phyloP scores from a whole-genome alignment of 2,329 filamentous ascomycete species.

The Hirsutella thompsonii region DNA sequence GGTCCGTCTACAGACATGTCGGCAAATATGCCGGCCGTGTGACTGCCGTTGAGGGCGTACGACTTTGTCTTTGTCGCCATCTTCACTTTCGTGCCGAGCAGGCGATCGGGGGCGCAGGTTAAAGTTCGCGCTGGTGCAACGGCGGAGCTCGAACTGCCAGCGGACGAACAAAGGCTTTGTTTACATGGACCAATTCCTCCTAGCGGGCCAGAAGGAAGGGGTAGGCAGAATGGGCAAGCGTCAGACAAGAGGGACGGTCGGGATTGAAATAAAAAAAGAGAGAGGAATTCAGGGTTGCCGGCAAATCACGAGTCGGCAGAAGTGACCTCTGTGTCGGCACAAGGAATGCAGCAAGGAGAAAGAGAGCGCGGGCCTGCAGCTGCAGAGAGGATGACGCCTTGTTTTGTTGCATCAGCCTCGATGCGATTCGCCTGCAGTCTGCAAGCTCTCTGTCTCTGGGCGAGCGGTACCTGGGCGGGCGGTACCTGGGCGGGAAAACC shows the following conservation, averaged over 20 bases:
- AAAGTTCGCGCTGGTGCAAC: neutral
- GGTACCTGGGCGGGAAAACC: neutral
- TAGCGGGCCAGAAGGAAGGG: neutral
- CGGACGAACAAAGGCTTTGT: no score
- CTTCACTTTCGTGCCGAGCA: constrained; percentile 7
- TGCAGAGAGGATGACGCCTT: constrained; percentile 2
- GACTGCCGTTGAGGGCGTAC: constrained; percentile 48
- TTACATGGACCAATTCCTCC: no score
- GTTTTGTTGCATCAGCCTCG: constrained; percentile 4
- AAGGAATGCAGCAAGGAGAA: constrained; percentile 1
- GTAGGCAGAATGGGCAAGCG: neutral
- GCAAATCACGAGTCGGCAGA: neutral
- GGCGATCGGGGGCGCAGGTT: neutral
- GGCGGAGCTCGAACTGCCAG: neutral
- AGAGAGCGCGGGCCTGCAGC: neutral
- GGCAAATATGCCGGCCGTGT: constrained; percentile 86
- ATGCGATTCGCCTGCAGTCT: constrained; percentile 2
- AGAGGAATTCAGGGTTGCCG: neutral
- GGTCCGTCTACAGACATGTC: constrained; percentile 91
- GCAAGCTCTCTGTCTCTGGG: neutral
- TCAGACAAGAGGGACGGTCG: no score
- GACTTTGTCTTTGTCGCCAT: constrained; percentile 42
- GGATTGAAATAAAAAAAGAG: neutral
- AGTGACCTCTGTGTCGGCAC: neutral
- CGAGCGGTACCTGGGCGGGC: neutral